These are phyloP conservation scores for Yamadazyma jaroonii DNA, from an alignment of 1,139 yeast genomes.

Conservation along the genomic window DNA sequence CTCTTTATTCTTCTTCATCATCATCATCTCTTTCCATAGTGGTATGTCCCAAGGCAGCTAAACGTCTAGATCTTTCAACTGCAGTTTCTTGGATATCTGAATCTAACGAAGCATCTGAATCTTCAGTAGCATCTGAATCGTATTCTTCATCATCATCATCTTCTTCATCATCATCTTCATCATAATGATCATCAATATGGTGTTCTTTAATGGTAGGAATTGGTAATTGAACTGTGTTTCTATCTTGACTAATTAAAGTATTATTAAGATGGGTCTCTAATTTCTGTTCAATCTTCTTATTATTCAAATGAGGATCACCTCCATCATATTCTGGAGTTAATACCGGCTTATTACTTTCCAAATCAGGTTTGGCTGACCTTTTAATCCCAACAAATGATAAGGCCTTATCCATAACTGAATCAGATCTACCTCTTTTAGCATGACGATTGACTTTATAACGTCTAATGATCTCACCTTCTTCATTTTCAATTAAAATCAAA, in stretches of 20 bases:
- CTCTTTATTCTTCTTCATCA: conserved; percentile 56
- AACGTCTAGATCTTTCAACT: conserved; percentile 70
- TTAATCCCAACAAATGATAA: conserved; percentile 52
- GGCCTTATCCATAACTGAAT: conserved; percentile 41
- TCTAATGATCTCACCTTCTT: conserved; percentile 86
- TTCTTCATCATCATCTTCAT: conserved; percentile 8
- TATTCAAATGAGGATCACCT: conserved; percentile 18
- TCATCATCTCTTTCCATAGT: conserved; percentile 42
- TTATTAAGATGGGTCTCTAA: conserved; percentile 27
- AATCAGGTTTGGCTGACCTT: conserved; percentile 6
- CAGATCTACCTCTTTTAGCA: conserved; percentile 23
- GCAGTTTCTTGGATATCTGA: conserved; percentile 50
- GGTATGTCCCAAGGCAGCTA: conserved; percentile 73
- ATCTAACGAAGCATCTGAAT: conserved; percentile 15
- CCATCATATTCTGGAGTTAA: conserved; percentile 18
- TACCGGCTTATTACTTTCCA: conserved; percentile 12
- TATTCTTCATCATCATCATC: conserved; percentile 6
- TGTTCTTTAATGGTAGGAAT: conserved; percentile 12
- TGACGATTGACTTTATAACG: conserved; percentile 73
- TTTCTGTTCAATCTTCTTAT: conserved; percentile 19
- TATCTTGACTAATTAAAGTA: conserved; percentile 16
- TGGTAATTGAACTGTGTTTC: conserved; percentile 11
- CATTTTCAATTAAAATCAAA: conserved; percentile 79
- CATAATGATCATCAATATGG: conserved; percentile 10
- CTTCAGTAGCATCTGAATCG: conserved; percentile 14